phyloP scores from a whole-genome alignment of 2,329 filamentous ascomycete genomes.

The Pyricularia sp. region DNA sequence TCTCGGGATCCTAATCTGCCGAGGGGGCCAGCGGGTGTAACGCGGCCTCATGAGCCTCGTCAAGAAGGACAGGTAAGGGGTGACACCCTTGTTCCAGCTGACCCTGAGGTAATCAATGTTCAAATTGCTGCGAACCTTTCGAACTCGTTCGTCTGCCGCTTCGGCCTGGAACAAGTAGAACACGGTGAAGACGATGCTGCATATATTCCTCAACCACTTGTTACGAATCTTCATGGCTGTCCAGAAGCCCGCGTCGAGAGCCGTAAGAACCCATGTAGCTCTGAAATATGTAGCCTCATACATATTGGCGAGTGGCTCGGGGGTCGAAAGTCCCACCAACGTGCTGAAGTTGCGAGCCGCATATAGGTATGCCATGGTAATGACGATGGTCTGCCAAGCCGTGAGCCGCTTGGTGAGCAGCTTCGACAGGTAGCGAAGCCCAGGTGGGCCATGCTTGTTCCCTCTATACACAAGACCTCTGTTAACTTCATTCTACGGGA shows the following conservation, averaged over 20 bases:
- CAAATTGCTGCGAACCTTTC: constrained; percentile 76
- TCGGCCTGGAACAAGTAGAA: constrained; percentile 94
- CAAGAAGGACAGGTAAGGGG: constrained; percentile 71
- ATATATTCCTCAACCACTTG: constrained; percentile 73
- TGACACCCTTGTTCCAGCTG: constrained; percentile 91
- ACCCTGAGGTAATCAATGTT: constrained; percentile 88
- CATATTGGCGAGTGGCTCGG: constrained; percentile 88
- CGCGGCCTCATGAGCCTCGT: constrained; percentile 67
- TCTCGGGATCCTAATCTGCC: constrained; percentile 74
- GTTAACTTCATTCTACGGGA: neutral
- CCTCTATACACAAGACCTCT: constrained; percentile 46
- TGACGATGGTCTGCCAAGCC: constrained; percentile 79
- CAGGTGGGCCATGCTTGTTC: constrained; percentile 78
- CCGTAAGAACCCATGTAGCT: constrained; percentile 93
- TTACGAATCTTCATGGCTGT: constrained; percentile 84
- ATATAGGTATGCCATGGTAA: constrained; percentile 88
- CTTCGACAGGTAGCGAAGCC: constrained; percentile 60
- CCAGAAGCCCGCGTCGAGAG: constrained; percentile 94
- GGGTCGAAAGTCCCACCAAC: constrained; percentile 80
- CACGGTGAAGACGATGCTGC: constrained; percentile 72
- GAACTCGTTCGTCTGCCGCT: constrained; percentile 91
- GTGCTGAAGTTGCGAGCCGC: constrained; percentile 89
- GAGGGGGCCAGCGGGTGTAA: constrained; percentile 71
- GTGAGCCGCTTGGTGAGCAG: constrained; percentile 64
- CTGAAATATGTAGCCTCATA: constrained; percentile 90